phyloP scores from a whole-genome alignment of 768 basidiomycete genomes.

The Boletus tomentosulus region DNA sequence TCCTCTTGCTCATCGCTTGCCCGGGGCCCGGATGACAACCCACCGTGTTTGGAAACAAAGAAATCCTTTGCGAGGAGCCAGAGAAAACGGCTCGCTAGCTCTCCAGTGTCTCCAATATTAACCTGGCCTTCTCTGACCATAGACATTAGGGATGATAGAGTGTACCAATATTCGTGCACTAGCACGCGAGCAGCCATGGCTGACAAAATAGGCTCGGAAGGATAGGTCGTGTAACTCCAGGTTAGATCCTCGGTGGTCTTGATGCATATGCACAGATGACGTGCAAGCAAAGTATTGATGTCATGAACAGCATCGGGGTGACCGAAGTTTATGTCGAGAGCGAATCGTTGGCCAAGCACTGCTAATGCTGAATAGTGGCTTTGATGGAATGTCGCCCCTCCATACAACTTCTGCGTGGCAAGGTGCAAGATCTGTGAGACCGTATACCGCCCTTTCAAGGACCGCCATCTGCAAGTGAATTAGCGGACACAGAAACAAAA shows the following conservation, averaged over 20 bases:
- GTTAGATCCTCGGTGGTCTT: neutral
- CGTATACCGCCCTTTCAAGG: too few species aligned
- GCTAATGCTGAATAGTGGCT: too few species aligned
- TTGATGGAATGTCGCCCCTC: neutral
- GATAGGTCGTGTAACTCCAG: neutral
- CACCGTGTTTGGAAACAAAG: neutral
- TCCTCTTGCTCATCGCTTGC: neutral
- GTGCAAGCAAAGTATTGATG: neutral
- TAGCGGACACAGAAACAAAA: too few species aligned
- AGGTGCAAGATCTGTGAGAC: neutral
- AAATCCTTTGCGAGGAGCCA: neutral
- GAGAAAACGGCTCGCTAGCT: neutral
- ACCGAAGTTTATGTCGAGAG: too few species aligned
- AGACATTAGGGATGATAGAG: neutral
- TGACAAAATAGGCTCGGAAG: neutral
- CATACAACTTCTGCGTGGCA: neutral
- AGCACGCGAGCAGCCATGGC: too few species aligned
- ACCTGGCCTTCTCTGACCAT: neutral
- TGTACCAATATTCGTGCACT: too few species aligned
- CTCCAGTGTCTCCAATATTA: neutral
- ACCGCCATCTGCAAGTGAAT: too few species aligned
- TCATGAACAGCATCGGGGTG: neutral
- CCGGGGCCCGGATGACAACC: too few species aligned
- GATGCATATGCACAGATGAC: neutral
- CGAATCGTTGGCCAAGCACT: neutral